Evolutionary conservation across 2,329 filamentous ascomycete genomes (phyloP).

Genomic region (Claviceps humidiphila): DNA sequence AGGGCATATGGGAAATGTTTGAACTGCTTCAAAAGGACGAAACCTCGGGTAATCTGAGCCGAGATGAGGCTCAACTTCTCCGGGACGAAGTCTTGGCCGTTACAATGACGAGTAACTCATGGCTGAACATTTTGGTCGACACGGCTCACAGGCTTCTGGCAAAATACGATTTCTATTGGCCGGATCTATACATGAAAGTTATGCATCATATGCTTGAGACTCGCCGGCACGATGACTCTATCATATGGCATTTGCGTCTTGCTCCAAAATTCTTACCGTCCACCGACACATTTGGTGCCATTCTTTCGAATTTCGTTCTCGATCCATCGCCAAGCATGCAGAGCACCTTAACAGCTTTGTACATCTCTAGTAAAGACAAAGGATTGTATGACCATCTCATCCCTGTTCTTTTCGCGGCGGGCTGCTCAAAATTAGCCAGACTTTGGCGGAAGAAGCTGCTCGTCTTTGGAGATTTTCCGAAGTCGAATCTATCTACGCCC

Average conservation of each 20-base stretch:
- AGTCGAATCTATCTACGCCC: slow-evolving; percentile 24
- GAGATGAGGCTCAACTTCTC: slow-evolving; percentile 12
- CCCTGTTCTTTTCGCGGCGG: slow-evolving; percentile 36
- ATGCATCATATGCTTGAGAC: slow-evolving; percentile 29
- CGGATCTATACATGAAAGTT: slow-evolving; percentile 34
- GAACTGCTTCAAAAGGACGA: slow-evolving; percentile 10
- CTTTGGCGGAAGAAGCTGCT: slow-evolving; percentile 34
- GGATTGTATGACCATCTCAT: slow-evolving; percentile 37
- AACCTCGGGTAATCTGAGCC: slow-evolving; percentile 10
- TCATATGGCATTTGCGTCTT: slow-evolving; percentile 36
- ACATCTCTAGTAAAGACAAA: slow-evolving; percentile 28
- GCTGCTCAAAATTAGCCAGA: slow-evolving; percentile 28
- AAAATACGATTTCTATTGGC: slow-evolving; percentile 30
- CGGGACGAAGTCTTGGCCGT: slow-evolving; percentile 18
- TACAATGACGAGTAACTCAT: slow-evolving; percentile 13
- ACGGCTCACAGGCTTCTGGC: slow-evolving; percentile 22
- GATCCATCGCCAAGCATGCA: slow-evolving; percentile 24
- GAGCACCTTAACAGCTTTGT: slow-evolving; percentile 30
- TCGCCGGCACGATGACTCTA: slow-evolving; percentile 22
- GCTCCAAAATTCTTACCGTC: slow-evolving; percentile 28
- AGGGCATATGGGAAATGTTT: slow-evolving; percentile 17
- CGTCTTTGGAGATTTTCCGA: slow-evolving; percentile 28
- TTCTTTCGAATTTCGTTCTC: slow-evolving; percentile 30
- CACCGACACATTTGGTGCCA: slow-evolving; percentile 25
- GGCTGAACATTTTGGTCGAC: slow-evolving; percentile 15